Evolutionary conservation across 192 early-diverging fungal genomes (phyloP), one percentile per base, ranked within the genome.

Genomic region (Allomyces macrogynus): DNA sequence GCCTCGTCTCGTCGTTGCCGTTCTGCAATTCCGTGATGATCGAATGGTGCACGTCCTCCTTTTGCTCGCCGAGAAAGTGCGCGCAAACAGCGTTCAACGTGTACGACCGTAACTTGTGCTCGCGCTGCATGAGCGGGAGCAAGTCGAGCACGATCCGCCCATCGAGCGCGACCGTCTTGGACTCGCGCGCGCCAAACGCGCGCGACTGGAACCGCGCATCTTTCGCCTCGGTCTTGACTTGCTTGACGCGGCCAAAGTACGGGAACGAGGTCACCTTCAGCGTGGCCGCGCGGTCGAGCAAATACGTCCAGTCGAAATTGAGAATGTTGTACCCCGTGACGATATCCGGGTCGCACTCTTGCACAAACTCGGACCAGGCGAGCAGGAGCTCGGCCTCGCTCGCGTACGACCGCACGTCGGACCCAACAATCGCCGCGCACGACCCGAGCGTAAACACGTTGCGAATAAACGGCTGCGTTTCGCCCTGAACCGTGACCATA

Each of bases 21-120:
- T 95, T 95, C 68, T 98, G 95, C 23, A 98, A 74, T 65, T 96
- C 95, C 1, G 90, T 89, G 78, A 98, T 98, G 54, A 98, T 95
- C 7, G 93, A 95, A 69, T 98, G 89, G 67, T 95, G 93, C 5
- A 98, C 95, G 67, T 98, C 95, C 72, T 98, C 95, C 72, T 98
- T 98, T 80, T 98, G 95, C 73, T 97, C 95, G 24, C 85, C 88
- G 27, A 98, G 73, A 63, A 96, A 98, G 65, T 96, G 89, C 23
- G 92, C 89, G 71, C 86, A 93, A 4, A 98, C 95, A 27, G 95
- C 86, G 70, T 98, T 98, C 23, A 98, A 79, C 7, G 93, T 89
- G 68, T 93, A 97, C 3, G 92, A 93, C 62, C 95, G 82, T 64
- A 98, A 76, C 73, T 95, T 97, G 75, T 97, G 85, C 64, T 97